phyloP scores from a whole-genome alignment of 345 rosid genomes.

The Conringia planisiliqua region DNA sequence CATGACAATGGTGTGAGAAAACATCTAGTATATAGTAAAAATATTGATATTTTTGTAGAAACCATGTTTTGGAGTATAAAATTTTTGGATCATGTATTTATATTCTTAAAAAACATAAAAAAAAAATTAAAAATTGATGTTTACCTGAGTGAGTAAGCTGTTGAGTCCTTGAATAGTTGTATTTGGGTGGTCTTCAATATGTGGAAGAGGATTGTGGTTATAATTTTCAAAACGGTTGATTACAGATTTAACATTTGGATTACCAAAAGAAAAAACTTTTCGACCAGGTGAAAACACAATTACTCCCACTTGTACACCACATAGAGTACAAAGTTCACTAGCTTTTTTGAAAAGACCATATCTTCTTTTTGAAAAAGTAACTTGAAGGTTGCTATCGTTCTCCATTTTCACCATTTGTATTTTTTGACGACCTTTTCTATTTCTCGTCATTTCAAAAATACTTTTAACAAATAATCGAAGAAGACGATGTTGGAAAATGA shows the following conservation, averaged over 20 bases:
- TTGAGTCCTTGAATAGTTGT: conserved; percentile 44
- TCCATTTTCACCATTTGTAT: neutral
- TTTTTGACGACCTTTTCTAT: neutral
- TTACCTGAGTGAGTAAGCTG: conserved; percentile 33
- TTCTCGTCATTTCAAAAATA: neutral
- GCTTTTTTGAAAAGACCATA: neutral
- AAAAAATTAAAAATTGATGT: neutral
- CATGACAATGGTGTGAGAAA: neutral
- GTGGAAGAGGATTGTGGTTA: neutral
- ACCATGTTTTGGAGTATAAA: neutral
- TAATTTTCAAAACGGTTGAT: conserved; percentile 31
- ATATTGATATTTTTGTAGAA: neutral
- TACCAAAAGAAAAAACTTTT: conserved; percentile 58
- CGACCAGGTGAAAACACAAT: conserved; percentile 7
- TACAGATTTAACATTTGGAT: conserved; percentile 39
- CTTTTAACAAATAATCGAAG: neutral
- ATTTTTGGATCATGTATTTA: neutral
- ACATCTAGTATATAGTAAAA: neutral
- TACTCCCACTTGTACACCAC: conserved; percentile 3
- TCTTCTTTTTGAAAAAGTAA: conserved; percentile 13
- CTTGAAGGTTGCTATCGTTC: neutral
- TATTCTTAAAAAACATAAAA: neutral
- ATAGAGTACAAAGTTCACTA: conserved; percentile 5
- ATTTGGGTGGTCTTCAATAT: conserved; percentile 37
- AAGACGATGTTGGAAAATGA: neutral